Evolutionary conservation across 2,329 filamentous ascomycete genomes (phyloP), one percentile per base, ranked within the genome.

Genomic region (Beauveria varroae): DNA sequence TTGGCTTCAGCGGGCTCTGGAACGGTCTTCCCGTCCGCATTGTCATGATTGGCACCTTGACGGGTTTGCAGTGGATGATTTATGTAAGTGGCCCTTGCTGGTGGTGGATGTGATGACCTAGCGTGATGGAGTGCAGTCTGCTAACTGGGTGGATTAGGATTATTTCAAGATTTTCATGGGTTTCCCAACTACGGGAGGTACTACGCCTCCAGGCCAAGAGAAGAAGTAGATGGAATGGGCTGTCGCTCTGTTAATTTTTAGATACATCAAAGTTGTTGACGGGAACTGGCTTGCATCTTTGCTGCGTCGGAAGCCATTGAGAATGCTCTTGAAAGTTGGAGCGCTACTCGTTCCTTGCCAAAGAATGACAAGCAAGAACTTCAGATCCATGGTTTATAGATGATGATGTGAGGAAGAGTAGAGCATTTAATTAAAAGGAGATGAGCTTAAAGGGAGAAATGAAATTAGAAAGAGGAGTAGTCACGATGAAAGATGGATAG

Each of bases 121-220:
- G 12, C 12, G 30, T 34, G 12, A 34, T 34, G 30, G 4, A 14
- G 12, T 34, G 30, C 30, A 12, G 7, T 75, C 64, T n/a, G 22
- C 46, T 57, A 47, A 59, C 67, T 57, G 63, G 1, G 54, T 61
- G 50, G 65, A 5, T 12, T 12, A 86, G 83, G 89, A 93, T 70
- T 91, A 89, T 67, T 93, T 93, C 82, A 93, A 95, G 83, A 90
- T 95, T 70, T 90, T 90, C 72, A 91, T 95, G 86, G 90, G 91
- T 47, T 76, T 96, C 58, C 91, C 91, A 2, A 95, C 91, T 4
- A 96, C 91, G 1, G 91, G 90, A 63, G 89, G 90, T 49, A 77
- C 81, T 16, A 77, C 81, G n/a, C 78, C 80, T 10, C 75, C 83
- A 2, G 74, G 79, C 59, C 78, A 80, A 73, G 77, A 80, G 73